Evolutionary conservation across 225 moss, liverwort and hornwort genomes (phyloP).

Genomic region (Takakia lepidozioides): DNA sequence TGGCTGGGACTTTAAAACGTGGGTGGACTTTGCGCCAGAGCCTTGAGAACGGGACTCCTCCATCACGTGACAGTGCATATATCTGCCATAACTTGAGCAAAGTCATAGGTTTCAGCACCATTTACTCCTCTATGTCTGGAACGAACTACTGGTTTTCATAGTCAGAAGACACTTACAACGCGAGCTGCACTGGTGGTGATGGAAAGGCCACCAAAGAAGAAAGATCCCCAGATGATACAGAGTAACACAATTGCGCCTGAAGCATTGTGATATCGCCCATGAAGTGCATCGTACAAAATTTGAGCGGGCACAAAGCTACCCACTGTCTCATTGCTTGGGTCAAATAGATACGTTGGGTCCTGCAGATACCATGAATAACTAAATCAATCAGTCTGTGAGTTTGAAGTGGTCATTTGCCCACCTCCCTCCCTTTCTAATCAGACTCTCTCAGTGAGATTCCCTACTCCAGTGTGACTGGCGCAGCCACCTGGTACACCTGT

Average conservation of each 20-base stretch:
- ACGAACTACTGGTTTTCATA: too few species aligned
- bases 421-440: too few species aligned
- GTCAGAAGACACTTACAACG: constrained; percentile 44
- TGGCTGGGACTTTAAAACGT: constrained; percentile 63
- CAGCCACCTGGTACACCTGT: too few species aligned
- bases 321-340: constrained; percentile 58
- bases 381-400: too few species aligned
- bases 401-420: too few species aligned
- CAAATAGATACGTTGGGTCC: constrained; percentile 61
- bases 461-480: too few species aligned
- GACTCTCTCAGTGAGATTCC: too few species aligned
- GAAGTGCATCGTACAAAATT: constrained; percentile 80
- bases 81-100: constrained; percentile 58
- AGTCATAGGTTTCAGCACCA: too few species aligned
- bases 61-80: constrained; percentile 76
- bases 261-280: constrained; percentile 71
- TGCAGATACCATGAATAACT: too few species aligned
- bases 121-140: too few species aligned
- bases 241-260: constrained; percentile 60
- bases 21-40: constrained; percentile 55
- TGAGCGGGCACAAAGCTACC: constrained; percentile 83
- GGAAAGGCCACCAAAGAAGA: too few species aligned
- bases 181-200: constrained; percentile 89
- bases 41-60: constrained; percentile 61
- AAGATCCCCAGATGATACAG: constrained; percentile 71